phyloP scores from a whole-genome alignment of 495 filamentous ascomycete genomes.

The Jackrogersella minutella region DNA sequence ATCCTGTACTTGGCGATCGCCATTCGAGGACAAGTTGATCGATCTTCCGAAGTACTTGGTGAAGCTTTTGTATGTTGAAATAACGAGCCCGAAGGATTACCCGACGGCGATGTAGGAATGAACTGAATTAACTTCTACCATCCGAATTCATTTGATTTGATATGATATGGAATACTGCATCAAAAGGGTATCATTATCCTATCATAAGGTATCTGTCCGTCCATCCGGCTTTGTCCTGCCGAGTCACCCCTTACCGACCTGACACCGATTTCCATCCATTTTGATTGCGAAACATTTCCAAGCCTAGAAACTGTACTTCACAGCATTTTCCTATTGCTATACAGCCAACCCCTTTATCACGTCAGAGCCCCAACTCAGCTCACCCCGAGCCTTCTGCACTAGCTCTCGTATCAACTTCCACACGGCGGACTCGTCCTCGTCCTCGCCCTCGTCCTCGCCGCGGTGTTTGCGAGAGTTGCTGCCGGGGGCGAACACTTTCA shows the following conservation, averaged over 20 bases:
- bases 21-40: background rate
- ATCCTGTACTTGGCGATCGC: background rate
- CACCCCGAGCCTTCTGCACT: conserved; percentile 25
- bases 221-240: background rate
- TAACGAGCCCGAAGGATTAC: background rate
- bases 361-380: conserved; percentile 18
- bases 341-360: background rate
- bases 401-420: conserved; percentile 35
- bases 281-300: too few species aligned
- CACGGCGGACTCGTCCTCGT: conserved; percentile 6
- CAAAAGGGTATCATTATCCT: conserved; percentile 18
- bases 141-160: background rate
- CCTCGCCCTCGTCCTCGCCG: background rate
- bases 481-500: conserved; percentile 52
- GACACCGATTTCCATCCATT: background rate
- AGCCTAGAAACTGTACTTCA: background rate
- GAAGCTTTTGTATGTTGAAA: background rate
- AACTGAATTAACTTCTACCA: too few species aligned
- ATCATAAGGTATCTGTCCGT: background rate
- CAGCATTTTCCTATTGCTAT: background rate
- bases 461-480: background rate
- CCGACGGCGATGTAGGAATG: background rate
- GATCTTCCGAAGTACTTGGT: background rate
- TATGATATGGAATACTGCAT: background rate
- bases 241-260: background rate